phyloP scores from a whole-genome alignment of 108 stramenopile genomes.

The Parmales sp. region DNA sequence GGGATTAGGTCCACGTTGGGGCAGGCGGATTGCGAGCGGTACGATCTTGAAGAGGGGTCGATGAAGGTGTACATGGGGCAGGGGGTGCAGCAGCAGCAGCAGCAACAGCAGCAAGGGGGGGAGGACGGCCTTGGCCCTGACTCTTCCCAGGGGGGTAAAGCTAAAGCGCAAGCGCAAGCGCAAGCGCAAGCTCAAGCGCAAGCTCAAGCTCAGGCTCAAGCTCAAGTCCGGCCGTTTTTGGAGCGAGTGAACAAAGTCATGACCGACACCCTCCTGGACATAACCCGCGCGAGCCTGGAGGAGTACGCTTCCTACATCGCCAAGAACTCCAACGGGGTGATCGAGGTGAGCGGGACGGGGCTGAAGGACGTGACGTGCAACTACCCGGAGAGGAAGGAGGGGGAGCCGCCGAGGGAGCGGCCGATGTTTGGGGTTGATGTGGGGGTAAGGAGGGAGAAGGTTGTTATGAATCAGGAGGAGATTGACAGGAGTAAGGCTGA shows the following conservation, averaged over 20 bases:
- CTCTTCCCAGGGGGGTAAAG: too few relatives aligned
- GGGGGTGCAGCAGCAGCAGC: too few relatives aligned
- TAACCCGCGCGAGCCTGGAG: constrained; percentile 14
- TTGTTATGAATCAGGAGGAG: constrained; percentile 14
- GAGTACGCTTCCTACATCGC: constrained; percentile 28
- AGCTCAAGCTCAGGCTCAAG: too few relatives aligned
- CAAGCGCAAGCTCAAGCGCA: too few relatives aligned
- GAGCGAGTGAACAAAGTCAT: constrained; percentile 11
- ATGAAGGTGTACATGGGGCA: constrained; percentile 21
- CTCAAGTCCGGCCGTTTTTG: background rate
- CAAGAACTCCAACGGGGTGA: constrained; percentile 18
- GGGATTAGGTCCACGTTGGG: too few relatives aligned
- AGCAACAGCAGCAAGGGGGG: too few relatives aligned
- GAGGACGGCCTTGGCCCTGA: too few relatives aligned
- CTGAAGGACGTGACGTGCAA: background rate
- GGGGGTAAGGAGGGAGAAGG: constrained; percentile 5
- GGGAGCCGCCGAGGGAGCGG: background rate
- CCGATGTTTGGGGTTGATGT: constrained; percentile 19
- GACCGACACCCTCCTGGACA: constrained; percentile 17
- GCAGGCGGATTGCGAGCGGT: background rate
- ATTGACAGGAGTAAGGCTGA: constrained; percentile 2
- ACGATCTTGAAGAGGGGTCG: constrained; percentile 16
- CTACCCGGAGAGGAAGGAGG: background rate
- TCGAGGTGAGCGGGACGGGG: background rate
- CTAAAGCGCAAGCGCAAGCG: too few relatives aligned